phyloP scores from a whole-genome alignment of 345 rosid species.

The Limnanthes douglasii region DNA sequence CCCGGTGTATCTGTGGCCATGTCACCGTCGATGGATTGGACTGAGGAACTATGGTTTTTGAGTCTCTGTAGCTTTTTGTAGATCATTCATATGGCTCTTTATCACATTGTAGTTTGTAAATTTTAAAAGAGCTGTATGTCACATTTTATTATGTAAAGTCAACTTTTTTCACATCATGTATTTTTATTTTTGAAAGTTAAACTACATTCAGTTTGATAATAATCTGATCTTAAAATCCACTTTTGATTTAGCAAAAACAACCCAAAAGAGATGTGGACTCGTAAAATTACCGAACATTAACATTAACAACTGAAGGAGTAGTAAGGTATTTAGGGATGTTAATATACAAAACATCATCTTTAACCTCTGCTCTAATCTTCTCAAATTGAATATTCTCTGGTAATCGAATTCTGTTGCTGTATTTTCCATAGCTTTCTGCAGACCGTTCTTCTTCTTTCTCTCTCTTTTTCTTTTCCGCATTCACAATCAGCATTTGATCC shows the following conservation, averaged over 20 bases:
- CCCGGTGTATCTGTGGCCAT: constrained; percentile 38
- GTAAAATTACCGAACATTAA: constrained; percentile 11
- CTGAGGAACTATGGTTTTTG: too few species aligned
- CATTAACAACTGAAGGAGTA: constrained; percentile 14
- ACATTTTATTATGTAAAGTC: too few species aligned
- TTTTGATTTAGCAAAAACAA: too few species aligned
- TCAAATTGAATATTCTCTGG: constrained; percentile 45
- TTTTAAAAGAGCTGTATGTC: too few species aligned
- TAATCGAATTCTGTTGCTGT: constrained; percentile 37
- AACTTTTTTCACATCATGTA: too few species aligned
- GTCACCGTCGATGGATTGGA: constrained; percentile 40
- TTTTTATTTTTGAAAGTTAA: too few species aligned
- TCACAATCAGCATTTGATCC: constrained; percentile 40
- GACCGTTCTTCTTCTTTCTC: constrained; percentile 30
- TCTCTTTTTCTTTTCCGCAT: constrained; percentile 26
- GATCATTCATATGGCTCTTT: too few species aligned
- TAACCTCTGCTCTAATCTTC: constrained; percentile 51
- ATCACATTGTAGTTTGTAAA: too few species aligned
- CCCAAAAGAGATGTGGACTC: too few species aligned
- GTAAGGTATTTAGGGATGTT: constrained; percentile 27
- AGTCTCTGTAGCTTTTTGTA: too few species aligned
- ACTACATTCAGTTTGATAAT: too few species aligned
- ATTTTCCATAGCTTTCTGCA: constrained; percentile 39
- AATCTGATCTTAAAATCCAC: too few species aligned
- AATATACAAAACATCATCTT: constrained; percentile 43